Evolutionary conservation across 164 flowering plant genomes (phyloP).

Genomic region (Kingdonia uniflora): DNA sequence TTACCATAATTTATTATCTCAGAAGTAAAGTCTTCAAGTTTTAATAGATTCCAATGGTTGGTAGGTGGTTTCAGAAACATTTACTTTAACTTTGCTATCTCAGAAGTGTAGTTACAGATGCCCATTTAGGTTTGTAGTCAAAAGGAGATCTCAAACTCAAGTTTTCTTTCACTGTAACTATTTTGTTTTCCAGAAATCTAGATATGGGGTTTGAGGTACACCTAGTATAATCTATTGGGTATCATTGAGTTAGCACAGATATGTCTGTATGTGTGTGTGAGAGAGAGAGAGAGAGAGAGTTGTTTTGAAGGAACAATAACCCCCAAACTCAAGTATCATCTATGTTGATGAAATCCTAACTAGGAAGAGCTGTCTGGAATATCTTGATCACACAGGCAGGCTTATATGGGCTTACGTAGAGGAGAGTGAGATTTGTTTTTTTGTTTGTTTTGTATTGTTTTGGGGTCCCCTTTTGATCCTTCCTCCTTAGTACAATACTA

Average conservation of each 20-base stretch:
- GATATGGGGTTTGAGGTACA: conserved; percentile 24
- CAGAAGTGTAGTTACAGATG: too few species aligned
- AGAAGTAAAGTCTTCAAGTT: too few species aligned
- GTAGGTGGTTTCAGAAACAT: too few species aligned
- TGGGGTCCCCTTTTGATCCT: conserved; percentile 17
- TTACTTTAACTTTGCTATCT: too few species aligned
- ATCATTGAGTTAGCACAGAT: conserved; percentile 14
- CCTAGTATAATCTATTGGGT: conserved; percentile 14
- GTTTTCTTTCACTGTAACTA: background rate
- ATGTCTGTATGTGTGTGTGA: too few species aligned
- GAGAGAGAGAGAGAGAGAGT: background rate
- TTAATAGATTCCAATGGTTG: too few species aligned
- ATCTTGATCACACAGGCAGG: conserved; percentile 42
- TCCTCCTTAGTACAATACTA: conserved; percentile 15
- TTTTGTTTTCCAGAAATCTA: background rate
- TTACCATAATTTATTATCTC: background rate
- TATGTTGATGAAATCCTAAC: conserved; percentile 16
- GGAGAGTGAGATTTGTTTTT: conserved; percentile 26
- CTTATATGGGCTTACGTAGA: conserved; percentile 22
- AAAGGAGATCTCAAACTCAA: too few species aligned
- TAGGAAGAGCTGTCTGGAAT: conserved; percentile 36
- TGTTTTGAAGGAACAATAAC: conserved; percentile 12
- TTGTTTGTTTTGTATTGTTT: conserved; percentile 17
- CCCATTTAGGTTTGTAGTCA: too few species aligned
- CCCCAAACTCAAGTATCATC: conserved; percentile 12